Evolutionary conservation across 371 early-diverging fungal species (phyloP).

Genomic region (Smittium culicis): DNA sequence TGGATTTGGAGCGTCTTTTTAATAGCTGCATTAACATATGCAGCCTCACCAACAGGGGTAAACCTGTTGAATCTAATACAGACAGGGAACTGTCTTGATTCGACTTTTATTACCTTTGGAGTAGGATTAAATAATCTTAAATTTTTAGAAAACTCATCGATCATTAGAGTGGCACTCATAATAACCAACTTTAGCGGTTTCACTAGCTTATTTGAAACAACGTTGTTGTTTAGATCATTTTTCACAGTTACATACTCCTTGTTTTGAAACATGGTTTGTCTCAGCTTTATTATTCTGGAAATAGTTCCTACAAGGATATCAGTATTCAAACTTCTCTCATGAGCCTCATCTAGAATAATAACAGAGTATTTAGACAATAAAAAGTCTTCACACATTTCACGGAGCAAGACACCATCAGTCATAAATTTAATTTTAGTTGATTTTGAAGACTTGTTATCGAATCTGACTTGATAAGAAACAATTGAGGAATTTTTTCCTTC

Average conservation of each 20-base stretch:
- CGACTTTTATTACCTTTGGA: slow-evolving; percentile 86
- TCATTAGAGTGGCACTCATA: slow-evolving; percentile 97
- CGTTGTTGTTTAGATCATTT: slow-evolving; percentile 30
- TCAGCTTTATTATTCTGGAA: slow-evolving; percentile 56
- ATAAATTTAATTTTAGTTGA: slow-evolving; percentile 90
- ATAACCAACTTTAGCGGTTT: slow-evolving; percentile 86
- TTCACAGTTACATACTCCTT: slow-evolving; percentile 11
- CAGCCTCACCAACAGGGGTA: slow-evolving; percentile 30
- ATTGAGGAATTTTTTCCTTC: no score
- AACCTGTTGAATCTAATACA: slow-evolving; percentile 70
- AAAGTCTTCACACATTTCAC: slow-evolving; percentile 81
- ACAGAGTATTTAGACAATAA: slow-evolving; percentile 82
- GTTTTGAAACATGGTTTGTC: slow-evolving; percentile 37
- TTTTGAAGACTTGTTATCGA: slow-evolving; percentile 57
- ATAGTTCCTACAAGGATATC: slow-evolving; percentile 95
- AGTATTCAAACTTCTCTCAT: slow-evolving; percentile 96
- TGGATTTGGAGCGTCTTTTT: slow-evolving; percentile 89
- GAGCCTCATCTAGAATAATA: slow-evolving; percentile 98
- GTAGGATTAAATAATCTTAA: slow-evolving; percentile 44
- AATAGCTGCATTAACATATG: slow-evolving; percentile 48
- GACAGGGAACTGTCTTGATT: slow-evolving; percentile 80
- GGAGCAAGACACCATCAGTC: slow-evolving; percentile 98
- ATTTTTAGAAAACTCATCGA: slow-evolving; percentile 85
- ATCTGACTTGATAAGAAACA: slow-evolving; percentile 77
- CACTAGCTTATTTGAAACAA: slow-evolving; percentile 3